A percentile compares a stretch with the other conserved stretches of the same genome.
Evolutionary conservation across 257 asterid species (phyloP).

Genomic region (Linaria vulgaris): DNA sequence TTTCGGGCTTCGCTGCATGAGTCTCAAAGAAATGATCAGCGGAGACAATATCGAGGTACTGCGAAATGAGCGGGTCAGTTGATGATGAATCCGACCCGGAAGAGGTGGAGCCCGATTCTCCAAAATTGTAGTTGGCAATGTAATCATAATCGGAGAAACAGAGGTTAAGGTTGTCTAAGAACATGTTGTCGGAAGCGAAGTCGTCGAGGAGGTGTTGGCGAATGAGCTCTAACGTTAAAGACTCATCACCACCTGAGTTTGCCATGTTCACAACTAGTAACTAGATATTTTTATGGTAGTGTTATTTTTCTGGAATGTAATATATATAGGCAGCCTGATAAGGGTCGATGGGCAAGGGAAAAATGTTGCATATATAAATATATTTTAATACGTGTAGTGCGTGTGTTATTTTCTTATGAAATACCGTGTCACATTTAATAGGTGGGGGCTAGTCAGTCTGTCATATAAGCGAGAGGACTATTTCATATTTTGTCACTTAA

Average conservation of each 20-base stretch:
- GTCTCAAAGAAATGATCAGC: conserved; percentile 28
- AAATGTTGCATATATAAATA: no score
- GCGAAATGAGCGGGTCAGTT: conserved; percentile 28
- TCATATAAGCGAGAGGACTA: no score
- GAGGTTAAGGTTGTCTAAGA: conserved; percentile 35
- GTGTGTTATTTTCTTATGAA: no score
- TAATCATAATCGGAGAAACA: conserved; percentile 15
- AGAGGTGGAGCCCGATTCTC: conserved; percentile 30
- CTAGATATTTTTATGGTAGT: no score
- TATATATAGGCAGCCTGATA: no score
- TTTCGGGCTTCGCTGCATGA: conserved; percentile 27
- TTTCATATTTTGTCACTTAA: no score
- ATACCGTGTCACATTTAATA: no score
- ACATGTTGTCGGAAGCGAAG: conserved; percentile 36
- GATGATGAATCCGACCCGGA: conserved; percentile 32
- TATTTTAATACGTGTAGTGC: no score
- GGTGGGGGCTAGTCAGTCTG: no score
- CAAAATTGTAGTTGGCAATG: neutral
- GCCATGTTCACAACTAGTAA: no score
- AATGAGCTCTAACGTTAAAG: conserved; percentile 48
- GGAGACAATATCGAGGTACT: conserved; percentile 12
- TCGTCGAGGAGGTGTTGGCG: conserved; percentile 56
- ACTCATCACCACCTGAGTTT: conserved; percentile 19
- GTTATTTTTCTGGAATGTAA: no score
- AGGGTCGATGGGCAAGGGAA: no score